A percentile compares a stretch with the other conserved stretches of the same genome.
These are phyloP conservation scores for Corchorus capsularis DNA, from an alignment of 345 rosid genomes.

Conservation along the genomic window DNA sequence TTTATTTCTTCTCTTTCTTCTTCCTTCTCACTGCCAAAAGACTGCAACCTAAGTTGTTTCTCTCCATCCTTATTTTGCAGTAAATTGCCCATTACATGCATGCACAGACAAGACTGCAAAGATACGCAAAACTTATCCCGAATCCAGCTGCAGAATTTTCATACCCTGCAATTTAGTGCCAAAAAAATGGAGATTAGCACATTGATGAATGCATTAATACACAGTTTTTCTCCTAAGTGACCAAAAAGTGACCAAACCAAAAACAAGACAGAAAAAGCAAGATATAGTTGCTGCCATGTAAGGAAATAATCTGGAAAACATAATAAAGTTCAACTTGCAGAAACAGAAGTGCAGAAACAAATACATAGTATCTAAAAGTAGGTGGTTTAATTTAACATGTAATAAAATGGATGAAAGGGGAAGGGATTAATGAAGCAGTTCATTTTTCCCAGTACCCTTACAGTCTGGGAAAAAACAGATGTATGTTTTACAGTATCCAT, in stretches of 20 bases:
- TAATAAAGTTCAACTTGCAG: not conserved
- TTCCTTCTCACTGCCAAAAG: not conserved
- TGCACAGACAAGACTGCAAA: constrained; percentile 31
- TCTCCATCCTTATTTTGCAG: constrained; percentile 28
- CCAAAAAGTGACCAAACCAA: not conserved
- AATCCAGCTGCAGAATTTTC: constrained; percentile 20
- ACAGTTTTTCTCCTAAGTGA: not conserved
- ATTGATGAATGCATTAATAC: too few species aligned
- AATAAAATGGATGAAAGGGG: not conserved
- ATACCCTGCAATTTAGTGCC: not conserved
- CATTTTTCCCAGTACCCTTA: not conserved
- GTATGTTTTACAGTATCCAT: constrained; percentile 40
- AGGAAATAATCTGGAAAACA: not conserved
- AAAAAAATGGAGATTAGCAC: too few species aligned
- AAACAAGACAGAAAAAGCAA: not conserved
- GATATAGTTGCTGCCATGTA: not conserved
- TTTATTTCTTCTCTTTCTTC: too few species aligned
- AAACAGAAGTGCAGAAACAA: not conserved
- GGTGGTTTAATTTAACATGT: not conserved
- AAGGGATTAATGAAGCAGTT: not conserved
- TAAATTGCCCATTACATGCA: constrained; percentile 36
- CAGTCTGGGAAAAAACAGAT: constrained; percentile 24
- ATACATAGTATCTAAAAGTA: not conserved
- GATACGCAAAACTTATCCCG: constrained; percentile 27
- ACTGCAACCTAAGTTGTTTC: constrained; percentile 29